phyloP scores from a whole-genome alignment of 257 asterid species.

The Avicennia marina region DNA sequence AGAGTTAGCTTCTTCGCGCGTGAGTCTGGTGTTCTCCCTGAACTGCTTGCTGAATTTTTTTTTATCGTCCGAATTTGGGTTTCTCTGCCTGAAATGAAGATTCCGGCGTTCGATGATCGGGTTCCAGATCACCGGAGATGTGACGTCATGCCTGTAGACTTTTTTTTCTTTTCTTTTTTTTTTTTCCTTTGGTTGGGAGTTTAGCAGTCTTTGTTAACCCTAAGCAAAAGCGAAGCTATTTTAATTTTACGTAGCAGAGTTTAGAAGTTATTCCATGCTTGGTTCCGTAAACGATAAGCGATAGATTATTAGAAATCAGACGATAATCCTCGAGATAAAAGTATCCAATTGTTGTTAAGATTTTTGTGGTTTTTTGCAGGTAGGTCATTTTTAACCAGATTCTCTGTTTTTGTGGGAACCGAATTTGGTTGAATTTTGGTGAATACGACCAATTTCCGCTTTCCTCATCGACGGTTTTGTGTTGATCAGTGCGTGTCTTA shows the following conservation, averaged over 20 bases:
- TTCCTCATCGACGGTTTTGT: neutral
- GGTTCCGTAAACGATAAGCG: constrained; percentile 16
- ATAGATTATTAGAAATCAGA: constrained; percentile 6
- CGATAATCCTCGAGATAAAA: constrained; percentile 17
- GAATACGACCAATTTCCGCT: neutral
- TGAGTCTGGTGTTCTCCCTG: neutral
- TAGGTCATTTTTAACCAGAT: constrained; percentile 9
- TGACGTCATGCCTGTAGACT: constrained; percentile 27
- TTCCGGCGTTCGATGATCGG: constrained; percentile 31
- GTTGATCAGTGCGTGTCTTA: neutral
- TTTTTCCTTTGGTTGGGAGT: neutral
- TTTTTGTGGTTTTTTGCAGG: constrained; percentile 8
- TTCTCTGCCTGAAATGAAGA: constrained; percentile 25
- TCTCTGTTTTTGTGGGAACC: neutral
- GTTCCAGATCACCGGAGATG: constrained; percentile 21
- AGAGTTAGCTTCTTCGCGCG: neutral
- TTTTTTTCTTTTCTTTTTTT: neutral
- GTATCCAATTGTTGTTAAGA: constrained; percentile 15
- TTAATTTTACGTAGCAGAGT: constrained; percentile 17
- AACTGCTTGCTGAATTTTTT: too few species aligned
- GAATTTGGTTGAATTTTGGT: neutral
- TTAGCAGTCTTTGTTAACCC: constrained; percentile 14
- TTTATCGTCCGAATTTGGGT: constrained; percentile 5
- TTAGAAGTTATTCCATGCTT: constrained; percentile 37
- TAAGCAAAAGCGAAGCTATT: constrained; percentile 21